Conservation (phyloP, 2,329 filamentous ascomycete genomes). For the Geosmithia flava region DNA sequence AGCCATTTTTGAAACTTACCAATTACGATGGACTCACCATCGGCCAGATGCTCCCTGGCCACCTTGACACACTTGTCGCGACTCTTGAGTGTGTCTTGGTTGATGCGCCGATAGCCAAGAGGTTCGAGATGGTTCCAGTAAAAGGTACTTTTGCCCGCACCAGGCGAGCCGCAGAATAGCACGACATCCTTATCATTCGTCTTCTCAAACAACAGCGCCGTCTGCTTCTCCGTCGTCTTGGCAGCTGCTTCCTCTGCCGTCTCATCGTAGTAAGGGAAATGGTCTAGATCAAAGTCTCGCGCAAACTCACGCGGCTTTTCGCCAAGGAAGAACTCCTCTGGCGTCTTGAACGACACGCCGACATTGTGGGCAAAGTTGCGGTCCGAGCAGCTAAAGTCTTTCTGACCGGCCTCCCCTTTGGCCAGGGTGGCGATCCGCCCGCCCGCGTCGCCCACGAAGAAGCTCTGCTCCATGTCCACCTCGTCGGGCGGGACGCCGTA, state of each 20-base stretch:
- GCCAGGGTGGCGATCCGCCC: constrained; percentile 35
- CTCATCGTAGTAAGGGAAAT: constrained; percentile 32
- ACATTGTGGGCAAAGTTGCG: constrained; percentile 78
- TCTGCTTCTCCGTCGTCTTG: not conserved
- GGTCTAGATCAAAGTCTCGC: constrained; percentile 58
- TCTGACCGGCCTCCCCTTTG: constrained; percentile 15
- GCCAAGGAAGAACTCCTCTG: constrained; percentile 81
- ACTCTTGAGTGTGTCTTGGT: constrained; percentile 80
- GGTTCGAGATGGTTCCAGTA: constrained; percentile 69
- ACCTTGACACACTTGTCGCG: constrained; percentile 59
- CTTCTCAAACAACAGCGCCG: constrained; percentile 33
- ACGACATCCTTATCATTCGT: constrained; percentile 61
- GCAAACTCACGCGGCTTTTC: constrained; percentile 52
- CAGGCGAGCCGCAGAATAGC: constrained; percentile 79
- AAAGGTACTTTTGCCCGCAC: constrained; percentile 84
- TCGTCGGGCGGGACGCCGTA: constrained; percentile 41
- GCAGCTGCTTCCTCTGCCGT: not conserved
- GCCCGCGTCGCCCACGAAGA: constrained; percentile 86
- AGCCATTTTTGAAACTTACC: no score
- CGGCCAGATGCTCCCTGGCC: constrained; percentile 51
- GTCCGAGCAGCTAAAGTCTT: constrained; percentile 56
- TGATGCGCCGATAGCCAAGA: constrained; percentile 71
- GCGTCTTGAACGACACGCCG: constrained; percentile 69
- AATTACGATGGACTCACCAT: constrained; percentile 60
- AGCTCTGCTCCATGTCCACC: constrained; percentile 57